Evolutionary conservation across 345 rosid genomes (phyloP).

Genomic region (Eucalyptus erythrocorys): DNA sequence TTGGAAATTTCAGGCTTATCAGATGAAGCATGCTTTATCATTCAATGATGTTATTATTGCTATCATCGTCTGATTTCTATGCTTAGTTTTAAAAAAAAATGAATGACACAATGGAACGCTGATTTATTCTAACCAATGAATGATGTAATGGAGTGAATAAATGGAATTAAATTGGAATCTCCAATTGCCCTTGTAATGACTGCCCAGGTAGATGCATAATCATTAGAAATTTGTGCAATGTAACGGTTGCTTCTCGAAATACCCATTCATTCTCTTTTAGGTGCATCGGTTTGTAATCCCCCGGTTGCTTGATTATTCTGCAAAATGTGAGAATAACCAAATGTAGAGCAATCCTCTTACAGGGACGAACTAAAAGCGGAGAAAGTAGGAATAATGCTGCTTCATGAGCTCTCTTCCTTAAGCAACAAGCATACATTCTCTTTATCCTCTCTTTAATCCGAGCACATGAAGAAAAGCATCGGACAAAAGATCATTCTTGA

Average conservation of each 20-base stretch:
- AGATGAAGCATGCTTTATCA: not conserved
- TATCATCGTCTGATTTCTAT: not conserved
- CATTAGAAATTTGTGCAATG: not conserved
- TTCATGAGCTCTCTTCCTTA: not conserved
- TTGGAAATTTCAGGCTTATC: not conserved
- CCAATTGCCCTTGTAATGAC: not conserved
- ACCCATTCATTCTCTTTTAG: not conserved
- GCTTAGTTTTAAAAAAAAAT: not conserved
- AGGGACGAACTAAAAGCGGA: not conserved
- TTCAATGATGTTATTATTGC: not conserved
- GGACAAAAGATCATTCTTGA: not conserved
- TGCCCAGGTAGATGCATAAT: not conserved
- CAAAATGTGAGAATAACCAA: not conserved
- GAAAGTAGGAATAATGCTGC: not conserved
- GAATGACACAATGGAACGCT: not conserved
- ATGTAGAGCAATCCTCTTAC: not conserved
- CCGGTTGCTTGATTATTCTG: not conserved
- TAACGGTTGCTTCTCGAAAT: not conserved
- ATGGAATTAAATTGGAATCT: not conserved
- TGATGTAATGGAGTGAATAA: not conserved
- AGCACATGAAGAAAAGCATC: not conserved
- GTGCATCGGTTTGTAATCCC: not conserved
- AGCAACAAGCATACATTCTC: not conserved
- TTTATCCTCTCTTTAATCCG: not conserved
- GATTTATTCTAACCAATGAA: not conserved